Percentiles rank a stretch among this genome's conserved stretches.
phyloP scores from a whole-genome alignment of 2,329 filamentous ascomycete species.

The Dothideomycetes sp. region DNA sequence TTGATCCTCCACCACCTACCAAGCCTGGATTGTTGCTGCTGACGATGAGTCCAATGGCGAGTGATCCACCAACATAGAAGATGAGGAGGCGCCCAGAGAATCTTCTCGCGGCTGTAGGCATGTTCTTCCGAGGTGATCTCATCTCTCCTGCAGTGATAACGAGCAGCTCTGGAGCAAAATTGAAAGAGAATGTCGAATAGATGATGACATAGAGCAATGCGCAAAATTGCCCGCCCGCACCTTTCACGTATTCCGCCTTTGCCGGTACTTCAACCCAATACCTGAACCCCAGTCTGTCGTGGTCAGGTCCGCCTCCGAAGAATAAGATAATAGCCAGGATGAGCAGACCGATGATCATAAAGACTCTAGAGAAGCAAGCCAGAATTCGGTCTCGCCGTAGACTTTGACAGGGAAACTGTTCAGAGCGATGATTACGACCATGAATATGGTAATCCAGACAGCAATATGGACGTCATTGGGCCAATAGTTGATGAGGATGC shows the following conservation, averaged over 20 bases:
- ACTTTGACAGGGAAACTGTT: constrained; percentile 38
- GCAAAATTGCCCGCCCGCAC: background rate
- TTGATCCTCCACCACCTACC: constrained; percentile 43
- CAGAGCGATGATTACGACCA: constrained; percentile 29
- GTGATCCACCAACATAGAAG: constrained; percentile 47
- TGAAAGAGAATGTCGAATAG: constrained; percentile 41
- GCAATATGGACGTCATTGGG: constrained; percentile 26
- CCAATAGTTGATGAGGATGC: constrained; percentile 25
- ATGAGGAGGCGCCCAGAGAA: constrained; percentile 51
- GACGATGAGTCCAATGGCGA: constrained; percentile 51
- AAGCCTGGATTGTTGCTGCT: constrained; percentile 41
- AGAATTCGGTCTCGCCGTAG: constrained; percentile 43
- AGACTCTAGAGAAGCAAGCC: constrained; percentile 40
- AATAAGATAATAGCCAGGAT: constrained; percentile 44
- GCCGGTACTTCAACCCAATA: no score
- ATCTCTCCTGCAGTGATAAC: constrained; percentile 48
- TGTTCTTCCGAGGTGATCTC: constrained; percentile 43
- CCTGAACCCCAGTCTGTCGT: constrained; percentile 39
- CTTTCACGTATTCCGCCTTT: background rate
- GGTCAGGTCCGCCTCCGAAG: constrained; percentile 42
- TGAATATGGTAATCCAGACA: constrained; percentile 26
- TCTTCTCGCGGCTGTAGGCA: constrained; percentile 47
- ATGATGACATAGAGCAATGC: background rate
- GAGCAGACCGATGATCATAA: constrained; percentile 40
- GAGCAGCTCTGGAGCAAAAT: constrained; percentile 44